Conservation (phyloP, 192 early-diverging fungal genomes). For the Linnemannia zychae region DNA sequence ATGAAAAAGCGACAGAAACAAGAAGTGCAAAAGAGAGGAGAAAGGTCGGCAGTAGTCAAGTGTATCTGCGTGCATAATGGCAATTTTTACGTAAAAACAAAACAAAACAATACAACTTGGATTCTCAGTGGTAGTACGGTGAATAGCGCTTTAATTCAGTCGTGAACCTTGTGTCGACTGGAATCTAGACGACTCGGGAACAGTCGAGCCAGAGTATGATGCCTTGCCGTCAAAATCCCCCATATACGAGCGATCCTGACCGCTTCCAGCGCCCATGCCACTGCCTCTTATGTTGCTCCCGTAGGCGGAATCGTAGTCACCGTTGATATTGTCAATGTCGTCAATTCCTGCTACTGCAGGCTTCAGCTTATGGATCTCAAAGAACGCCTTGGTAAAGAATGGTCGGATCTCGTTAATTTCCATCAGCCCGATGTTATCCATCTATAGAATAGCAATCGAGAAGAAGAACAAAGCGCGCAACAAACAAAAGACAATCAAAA, state of each 20-base stretch:
- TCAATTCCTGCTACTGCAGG: conserved; percentile 10
- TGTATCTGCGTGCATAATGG: not conserved
- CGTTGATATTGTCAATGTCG: not conserved
- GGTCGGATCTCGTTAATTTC: conserved; percentile 97
- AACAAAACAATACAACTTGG: not conserved
- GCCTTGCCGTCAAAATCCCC: conserved; percentile 11
- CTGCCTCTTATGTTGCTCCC: no score
- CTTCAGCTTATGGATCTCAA: conserved; percentile 71
- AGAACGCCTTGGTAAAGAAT: conserved; percentile 86
- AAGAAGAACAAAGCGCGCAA: conserved; percentile 7
- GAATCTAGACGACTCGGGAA: conserved; percentile 25
- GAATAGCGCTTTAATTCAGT: not conserved
- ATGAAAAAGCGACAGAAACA: not conserved
- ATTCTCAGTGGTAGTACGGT: no score
- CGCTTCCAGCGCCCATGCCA: not conserved
- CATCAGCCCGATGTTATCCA: conserved; percentile 87
- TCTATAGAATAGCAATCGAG: conserved; percentile 43
- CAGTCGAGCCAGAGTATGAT: not conserved
- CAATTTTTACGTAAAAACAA: not conserved
- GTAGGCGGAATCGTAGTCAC: not conserved
- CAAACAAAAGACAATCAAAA: conserved; percentile 8
- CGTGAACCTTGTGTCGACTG: conserved; percentile 8
- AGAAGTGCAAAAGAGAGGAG: not conserved
- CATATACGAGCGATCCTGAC: no score
- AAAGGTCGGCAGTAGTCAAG: not conserved